Percentiles rank a stretch among this genome's conserved stretches.
phyloP scores from a whole-genome alignment of 495 filamentous ascomycete species.

The Penicillium manginii region DNA sequence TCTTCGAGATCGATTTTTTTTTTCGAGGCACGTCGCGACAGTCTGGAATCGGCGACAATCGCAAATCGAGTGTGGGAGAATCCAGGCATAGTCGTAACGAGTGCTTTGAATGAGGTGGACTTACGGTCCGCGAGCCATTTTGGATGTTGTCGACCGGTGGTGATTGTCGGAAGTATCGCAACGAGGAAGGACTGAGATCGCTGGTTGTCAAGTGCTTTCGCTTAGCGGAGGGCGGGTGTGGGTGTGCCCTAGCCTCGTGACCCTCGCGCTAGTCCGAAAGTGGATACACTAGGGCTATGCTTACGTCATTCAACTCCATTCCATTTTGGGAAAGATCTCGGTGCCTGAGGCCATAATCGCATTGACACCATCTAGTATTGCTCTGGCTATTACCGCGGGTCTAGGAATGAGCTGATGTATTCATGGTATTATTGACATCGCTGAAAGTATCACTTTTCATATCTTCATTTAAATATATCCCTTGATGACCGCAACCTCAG shows the following conservation, averaged over 20 bases:
- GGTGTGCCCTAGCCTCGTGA: constrained; percentile 34
- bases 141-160: constrained; percentile 52
- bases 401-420: constrained; percentile 6
- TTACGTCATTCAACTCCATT: constrained; percentile 14
- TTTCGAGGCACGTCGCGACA: constrained; percentile 6
- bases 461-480: constrained; percentile 66
- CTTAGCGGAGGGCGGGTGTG: constrained; percentile 40
- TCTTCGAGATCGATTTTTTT: constrained; percentile 13
- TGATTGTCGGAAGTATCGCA: constrained; percentile 44
- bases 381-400: neutral
- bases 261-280: constrained; percentile 28
- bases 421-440: constrained; percentile 29
- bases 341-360: too few relatives aligned
- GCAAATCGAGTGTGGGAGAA: neutral
- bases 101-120: constrained; percentile 30
- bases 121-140: constrained; percentile 73
- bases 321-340: neutral
- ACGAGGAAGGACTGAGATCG: constrained; percentile 20
- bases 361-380: too few relatives aligned
- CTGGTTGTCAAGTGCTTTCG: constrained; percentile 40
- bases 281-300: neutral
- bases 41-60: neutral
- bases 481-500: constrained; percentile 89
- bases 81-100: neutral
- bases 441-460: constrained; percentile 30